These are phyloP conservation scores for Glarea lozoyensis DNA, from an alignment of 495 filamentous ascomycete species.

Conservation along the genomic window DNA sequence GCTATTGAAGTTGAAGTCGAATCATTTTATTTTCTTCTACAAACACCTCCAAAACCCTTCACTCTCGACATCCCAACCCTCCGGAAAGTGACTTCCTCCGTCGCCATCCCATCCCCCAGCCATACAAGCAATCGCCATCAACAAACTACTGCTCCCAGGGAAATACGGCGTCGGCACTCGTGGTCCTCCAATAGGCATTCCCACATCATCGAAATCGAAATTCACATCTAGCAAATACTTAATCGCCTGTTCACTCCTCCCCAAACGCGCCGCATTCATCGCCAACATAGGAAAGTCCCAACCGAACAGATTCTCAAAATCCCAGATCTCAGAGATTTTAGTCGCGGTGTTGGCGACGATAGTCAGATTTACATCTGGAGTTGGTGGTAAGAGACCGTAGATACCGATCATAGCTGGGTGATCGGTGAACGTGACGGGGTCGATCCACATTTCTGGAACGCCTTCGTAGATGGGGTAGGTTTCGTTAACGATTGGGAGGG, in stretches of 20 bases:
- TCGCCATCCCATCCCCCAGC: slow-evolving; percentile 42
- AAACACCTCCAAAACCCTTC: slow-evolving; percentile 29
- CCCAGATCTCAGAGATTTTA: slow-evolving; percentile 36
- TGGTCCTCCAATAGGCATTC: slow-evolving; percentile 40
- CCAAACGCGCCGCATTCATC: slow-evolving; percentile 41
- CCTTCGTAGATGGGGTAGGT: slow-evolving; percentile 43
- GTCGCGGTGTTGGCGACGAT: slow-evolving; percentile 33
- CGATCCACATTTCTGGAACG: slow-evolving; percentile 39
- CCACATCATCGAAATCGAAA: slow-evolving; percentile 41
- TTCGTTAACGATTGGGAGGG: slow-evolving; percentile 33
- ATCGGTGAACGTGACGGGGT: slow-evolving; percentile 33
- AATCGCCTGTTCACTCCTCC: slow-evolving; percentile 35
- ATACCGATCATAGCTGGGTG: slow-evolving; percentile 41
- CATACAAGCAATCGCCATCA: slow-evolving; percentile 47
- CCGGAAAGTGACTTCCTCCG: slow-evolving; percentile 33
- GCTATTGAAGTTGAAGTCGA: no score
- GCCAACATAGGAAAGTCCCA: slow-evolving; percentile 47
- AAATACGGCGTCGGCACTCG: slow-evolving; percentile 49
- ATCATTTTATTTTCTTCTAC: no score
- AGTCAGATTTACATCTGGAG: slow-evolving; percentile 28
- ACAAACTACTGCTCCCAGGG: slow-evolving; percentile 34
- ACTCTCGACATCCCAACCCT: slow-evolving; percentile 33
- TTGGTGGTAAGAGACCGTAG: slow-evolving; percentile 40
- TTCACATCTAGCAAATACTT: slow-evolving; percentile 37
- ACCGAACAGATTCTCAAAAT: slow-evolving; percentile 37